A percentile compares a stretch with the other conserved stretches of the same genome.
Conservation (phyloP, 768 basidiomycete genomes). For the Paxillus involutus region DNA sequence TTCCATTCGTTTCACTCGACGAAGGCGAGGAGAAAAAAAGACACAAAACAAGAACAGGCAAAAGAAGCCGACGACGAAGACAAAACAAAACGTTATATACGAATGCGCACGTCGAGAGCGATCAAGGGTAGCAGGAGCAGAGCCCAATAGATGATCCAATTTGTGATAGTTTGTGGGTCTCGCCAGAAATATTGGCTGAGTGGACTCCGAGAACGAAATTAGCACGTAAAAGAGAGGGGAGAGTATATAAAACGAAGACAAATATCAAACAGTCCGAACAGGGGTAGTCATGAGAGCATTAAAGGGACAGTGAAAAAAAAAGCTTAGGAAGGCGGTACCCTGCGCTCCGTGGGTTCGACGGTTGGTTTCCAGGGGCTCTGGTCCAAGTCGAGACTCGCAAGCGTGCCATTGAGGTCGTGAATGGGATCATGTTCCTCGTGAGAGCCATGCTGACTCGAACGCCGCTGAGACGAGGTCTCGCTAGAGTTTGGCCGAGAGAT, state of each 20-base stretch:
- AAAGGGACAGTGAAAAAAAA: constrained; percentile 1
- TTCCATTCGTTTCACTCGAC: constrained; percentile 8
- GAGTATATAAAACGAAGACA: constrained; percentile 24
- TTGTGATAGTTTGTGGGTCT: constrained; percentile 28
- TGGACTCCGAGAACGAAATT: constrained; percentile 16
- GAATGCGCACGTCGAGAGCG: constrained; percentile 37
- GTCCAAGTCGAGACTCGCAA: constrained; percentile 74
- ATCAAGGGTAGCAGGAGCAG: constrained; percentile 36
- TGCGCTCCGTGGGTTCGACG: constrained; percentile 19
- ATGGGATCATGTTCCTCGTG: constrained; percentile 51
- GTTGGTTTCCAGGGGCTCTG: constrained; percentile 33
- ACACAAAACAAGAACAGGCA: constrained; percentile 34
- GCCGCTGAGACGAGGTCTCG: constrained; percentile 31
- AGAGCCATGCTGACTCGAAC: constrained; percentile 19
- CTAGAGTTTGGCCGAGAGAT: constrained; percentile 58
- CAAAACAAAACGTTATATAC: constrained; percentile 35
- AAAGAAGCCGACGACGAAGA: constrained; percentile 25
- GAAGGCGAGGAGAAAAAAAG: constrained; percentile 7
- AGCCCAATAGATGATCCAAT: constrained; percentile 33
- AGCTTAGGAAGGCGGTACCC: constrained; percentile 16
- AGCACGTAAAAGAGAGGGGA: constrained; percentile 13
- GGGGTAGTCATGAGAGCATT: not conserved
- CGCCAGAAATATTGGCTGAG: constrained; percentile 14
- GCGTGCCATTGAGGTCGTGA: constrained; percentile 72
- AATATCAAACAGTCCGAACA: not conserved